Evolutionary conservation across 345 rosid species (phyloP).

Genomic region (Brassica incana): DNA sequence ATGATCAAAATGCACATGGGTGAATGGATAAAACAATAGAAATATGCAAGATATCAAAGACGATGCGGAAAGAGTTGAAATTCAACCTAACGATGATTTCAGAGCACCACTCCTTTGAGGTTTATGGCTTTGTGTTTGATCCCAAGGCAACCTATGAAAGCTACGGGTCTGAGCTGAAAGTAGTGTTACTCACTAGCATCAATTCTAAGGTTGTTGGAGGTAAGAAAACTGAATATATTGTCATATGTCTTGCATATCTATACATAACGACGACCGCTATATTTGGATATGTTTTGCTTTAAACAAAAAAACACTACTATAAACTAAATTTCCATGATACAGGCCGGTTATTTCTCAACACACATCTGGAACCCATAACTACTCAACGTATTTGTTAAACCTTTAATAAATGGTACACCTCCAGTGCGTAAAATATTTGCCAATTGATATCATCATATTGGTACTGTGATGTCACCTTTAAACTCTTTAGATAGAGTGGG

Average conservation of each 20-base stretch:
- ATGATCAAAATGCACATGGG: no score
- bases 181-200: neutral
- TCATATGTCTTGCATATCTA: neutral
- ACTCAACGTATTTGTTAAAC: no score
- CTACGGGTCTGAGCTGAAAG: neutral
- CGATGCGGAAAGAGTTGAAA: conserved; percentile 57
- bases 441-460: neutral
- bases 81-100: conserved; percentile 55
- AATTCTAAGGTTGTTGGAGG: neutral
- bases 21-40: no score
- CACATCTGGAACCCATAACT: neutral
- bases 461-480: neutral
- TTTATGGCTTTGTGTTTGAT: conserved; percentile 66
- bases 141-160: conserved; percentile 53
- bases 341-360: neutral
- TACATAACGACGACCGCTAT: neutral
- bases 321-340: no score
- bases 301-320: no score
- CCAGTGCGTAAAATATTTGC: neutral
- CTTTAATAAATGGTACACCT: no score
- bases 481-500: neutral
- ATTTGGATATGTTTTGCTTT: neutral
- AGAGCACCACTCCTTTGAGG: conserved; percentile 51
- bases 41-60: no score
- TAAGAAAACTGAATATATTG: no score